Conservation (phyloP, 805 yeast genomes). For the Kockiozyma suomiensis region DNA sequence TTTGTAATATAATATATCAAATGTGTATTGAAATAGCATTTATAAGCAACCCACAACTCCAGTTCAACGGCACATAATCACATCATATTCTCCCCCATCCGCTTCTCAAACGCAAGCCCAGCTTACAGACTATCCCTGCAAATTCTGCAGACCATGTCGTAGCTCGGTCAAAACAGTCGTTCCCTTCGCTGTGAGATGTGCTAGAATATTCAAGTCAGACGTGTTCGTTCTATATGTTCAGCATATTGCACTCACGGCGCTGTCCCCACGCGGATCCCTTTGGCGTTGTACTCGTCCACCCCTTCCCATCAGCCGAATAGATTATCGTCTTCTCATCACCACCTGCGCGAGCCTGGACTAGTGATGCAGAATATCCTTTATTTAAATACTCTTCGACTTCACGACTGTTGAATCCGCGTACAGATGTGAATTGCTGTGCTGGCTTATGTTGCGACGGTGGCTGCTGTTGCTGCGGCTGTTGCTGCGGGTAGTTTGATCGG, state of each 20-base stretch:
- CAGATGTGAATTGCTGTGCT: slow-evolving; percentile 18
- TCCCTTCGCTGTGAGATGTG: slow-evolving; percentile 29
- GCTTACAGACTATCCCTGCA: slow-evolving; percentile 4
- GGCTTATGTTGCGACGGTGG: slow-evolving; percentile 4
- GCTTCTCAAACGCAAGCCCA: too few species aligned
- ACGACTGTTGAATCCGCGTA: slow-evolving; percentile 26
- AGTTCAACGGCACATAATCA: too few species aligned
- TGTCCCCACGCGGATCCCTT: slow-evolving; percentile 26
- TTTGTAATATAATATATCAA: too few species aligned
- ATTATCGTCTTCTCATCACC: slow-evolving; percentile 5
- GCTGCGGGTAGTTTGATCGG: background rate
- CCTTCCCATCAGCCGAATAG: slow-evolving; percentile 21
- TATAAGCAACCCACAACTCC: too few species aligned
- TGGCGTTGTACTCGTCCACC: slow-evolving; percentile 26
- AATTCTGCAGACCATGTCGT: slow-evolving; percentile 26
- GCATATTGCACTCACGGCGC: slow-evolving; percentile 8
- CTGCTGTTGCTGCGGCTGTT: slow-evolving; percentile 9
- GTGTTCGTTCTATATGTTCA: background rate
- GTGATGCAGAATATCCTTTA: slow-evolving; percentile 19
- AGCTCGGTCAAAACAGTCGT: slow-evolving; percentile 21
- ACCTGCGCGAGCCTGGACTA: slow-evolving; percentile 20
- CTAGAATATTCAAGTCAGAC: background rate
- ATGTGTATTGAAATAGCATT: too few species aligned
- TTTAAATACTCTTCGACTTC: slow-evolving; percentile 33
- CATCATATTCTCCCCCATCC: background rate